Percentiles rank a stretch among this genome's conserved stretches.
Evolutionary conservation across 148 eudicot species (phyloP).

Genomic region (Rhododendron simsii): DNA sequence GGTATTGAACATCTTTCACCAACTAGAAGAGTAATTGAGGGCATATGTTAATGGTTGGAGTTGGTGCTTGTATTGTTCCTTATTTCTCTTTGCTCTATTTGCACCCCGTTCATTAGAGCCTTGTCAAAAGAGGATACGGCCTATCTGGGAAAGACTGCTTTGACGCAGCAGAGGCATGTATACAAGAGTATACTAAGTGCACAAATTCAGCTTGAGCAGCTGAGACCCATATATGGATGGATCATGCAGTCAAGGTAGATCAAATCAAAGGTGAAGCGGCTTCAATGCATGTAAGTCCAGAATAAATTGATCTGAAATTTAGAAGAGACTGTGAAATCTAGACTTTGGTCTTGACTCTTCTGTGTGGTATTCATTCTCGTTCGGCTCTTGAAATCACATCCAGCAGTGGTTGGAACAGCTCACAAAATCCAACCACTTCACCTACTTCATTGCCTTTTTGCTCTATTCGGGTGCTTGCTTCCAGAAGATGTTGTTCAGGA

Average conservation of each 20-base stretch:
- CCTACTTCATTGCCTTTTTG: not conserved
- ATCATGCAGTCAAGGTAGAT: not conserved
- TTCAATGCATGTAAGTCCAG: not conserved
- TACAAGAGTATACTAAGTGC: too few relatives aligned
- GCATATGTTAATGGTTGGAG: not conserved
- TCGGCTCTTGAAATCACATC: too few relatives aligned
- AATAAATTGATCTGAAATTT: not conserved
- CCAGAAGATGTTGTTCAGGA: not conserved
- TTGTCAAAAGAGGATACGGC: too few relatives aligned
- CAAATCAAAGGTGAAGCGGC: not conserved
- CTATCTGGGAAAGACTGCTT: not conserved
- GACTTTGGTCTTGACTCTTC: too few relatives aligned
- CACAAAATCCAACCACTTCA: too few relatives aligned
- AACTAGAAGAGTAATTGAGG: not conserved
- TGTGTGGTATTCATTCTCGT: too few relatives aligned
- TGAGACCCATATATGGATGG: not conserved
- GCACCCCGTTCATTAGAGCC: not conserved
- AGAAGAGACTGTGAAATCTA: not conserved
- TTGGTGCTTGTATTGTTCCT: not conserved
- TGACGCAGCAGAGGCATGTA: not conserved
- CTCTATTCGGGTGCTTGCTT: not conserved
- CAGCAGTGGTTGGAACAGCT: too few relatives aligned
- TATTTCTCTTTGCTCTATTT: not conserved
- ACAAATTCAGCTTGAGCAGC: not conserved
- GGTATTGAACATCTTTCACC: not conserved